Evolutionary conservation across 495 filamentous ascomycete genomes (phyloP).

Genomic region (Letharia columbiana): DNA sequence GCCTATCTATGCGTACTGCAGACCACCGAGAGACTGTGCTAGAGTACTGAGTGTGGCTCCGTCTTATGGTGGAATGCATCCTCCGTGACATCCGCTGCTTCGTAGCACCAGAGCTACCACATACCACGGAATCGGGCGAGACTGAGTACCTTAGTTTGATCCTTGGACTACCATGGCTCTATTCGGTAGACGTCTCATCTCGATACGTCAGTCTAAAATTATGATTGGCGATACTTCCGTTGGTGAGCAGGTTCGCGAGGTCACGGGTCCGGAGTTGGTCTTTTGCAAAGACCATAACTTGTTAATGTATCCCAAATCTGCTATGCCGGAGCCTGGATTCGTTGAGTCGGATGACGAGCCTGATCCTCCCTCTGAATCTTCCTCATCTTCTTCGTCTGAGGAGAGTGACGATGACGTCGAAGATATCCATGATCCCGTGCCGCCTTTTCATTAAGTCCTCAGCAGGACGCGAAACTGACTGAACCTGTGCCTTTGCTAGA

Average conservation of each 20-base stretch:
- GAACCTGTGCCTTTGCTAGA: no score
- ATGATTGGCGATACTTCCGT: background rate
- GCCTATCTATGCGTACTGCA: background rate
- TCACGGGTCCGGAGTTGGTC: background rate
- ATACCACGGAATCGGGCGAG: background rate
- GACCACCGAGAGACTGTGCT: background rate
- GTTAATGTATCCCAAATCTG: background rate
- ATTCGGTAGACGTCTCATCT: background rate
- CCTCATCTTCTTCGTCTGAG: no score
- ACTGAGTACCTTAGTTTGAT: background rate
- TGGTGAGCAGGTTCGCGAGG: background rate
- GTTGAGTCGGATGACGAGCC: no score
- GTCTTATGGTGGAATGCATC: background rate
- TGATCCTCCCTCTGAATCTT: no score
- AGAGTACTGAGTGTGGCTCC: background rate
- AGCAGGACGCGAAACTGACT: no score
- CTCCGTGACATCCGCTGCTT: background rate
- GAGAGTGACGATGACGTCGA: no score
- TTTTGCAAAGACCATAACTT: background rate
- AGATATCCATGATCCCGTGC: no score
- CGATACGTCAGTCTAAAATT: background rate
- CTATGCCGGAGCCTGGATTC: background rate
- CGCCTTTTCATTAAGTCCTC: no score
- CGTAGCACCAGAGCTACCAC: no score
- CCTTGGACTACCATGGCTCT: background rate